Evolutionary conservation across 352 stramenopile genomes (phyloP), one percentile per base, ranked within the genome.

Genomic region (Blastocystis sp.): DNA sequence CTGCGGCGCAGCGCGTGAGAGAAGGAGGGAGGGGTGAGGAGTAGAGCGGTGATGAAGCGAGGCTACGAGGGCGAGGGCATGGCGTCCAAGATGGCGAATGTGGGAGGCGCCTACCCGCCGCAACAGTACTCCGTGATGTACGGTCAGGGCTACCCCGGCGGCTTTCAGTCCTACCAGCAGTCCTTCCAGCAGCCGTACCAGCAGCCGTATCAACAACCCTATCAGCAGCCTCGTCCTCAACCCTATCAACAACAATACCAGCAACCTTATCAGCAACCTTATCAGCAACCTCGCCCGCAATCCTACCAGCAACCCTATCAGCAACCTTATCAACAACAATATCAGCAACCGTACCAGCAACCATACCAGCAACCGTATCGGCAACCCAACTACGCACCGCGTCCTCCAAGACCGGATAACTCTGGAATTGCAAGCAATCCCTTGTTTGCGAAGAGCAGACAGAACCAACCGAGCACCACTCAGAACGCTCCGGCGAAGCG

Each of bases 271-370:
- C 64, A 17, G 1, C n/a, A 52, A 34, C 53, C 69, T 10, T 61
- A 79, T 34, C 69, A 79, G 53, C 65, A 76, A 76, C 10, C 65
- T 38, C 11, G 52, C 43, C n/a, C 41, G 65, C 65, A 14, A 10
- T 61, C 52, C 52, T 34, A 34, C 28, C 28, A 34, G 28, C 38
- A 79, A 11, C 43, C 69, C 43, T 61, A 61, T 38, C 69, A 61
- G 69, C 69, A 79, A 62, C 28, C 69, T 10, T 79, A 79, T n/a
- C 69, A 77, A 77, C 66, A 48, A 48, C 43, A 77, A 60, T 23
- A 9, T 74, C 1, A 52, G 67, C 45, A 19, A 62, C 17, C 28
- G 28, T 34, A 34, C 28, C 28, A 34, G 28, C 28, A 34, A 34
- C 28, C 28, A 34, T 34, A 34, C 59, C 62, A 69, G 28, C 62